These are phyloP conservation scores for Monascus purpureus DNA, from an alignment of 495 filamentous ascomycete species.

Conservation along the genomic window DNA sequence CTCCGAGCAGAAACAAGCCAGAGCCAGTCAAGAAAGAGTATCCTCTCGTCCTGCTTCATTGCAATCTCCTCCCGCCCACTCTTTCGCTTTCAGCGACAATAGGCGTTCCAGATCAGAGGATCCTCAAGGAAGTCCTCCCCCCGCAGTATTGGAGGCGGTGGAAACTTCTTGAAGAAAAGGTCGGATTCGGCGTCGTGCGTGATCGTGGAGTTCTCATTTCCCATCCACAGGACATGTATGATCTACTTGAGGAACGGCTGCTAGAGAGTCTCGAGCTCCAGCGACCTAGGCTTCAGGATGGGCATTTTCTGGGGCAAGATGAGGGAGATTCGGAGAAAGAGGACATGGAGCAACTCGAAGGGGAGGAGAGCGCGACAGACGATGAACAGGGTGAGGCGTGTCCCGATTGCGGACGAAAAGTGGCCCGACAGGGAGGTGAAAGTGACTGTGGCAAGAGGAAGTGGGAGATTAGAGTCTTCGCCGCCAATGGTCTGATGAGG, in stretches of 20 bases:
- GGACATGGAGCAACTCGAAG: conserved; percentile 24
- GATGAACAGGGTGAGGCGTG: conserved; percentile 37
- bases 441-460: conserved; percentile 26
- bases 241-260: conserved; percentile 82
- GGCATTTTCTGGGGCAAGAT: conserved; percentile 45
- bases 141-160: conserved; percentile 52
- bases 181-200: conserved; percentile 53
- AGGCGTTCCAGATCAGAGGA: conserved; percentile 25
- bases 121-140: conserved; percentile 45
- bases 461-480: conserved; percentile 82
- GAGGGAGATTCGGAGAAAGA: conserved; percentile 25
- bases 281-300: conserved; percentile 58
- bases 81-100: conserved; percentile 45
- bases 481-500: conserved; percentile 85
- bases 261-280: conserved; percentile 75
- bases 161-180: conserved; percentile 61
- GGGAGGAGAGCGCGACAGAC: conserved; percentile 19
- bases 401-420: conserved; percentile 43
- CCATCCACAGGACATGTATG: conserved; percentile 83
- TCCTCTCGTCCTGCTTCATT: conserved; percentile 78
- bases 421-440: conserved; percentile 30
- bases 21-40: conserved; percentile 40
- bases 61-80: conserved; percentile 64
- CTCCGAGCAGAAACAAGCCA: conserved; percentile 30
- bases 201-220: conserved; percentile 76